Evolutionary conservation across 2,329 filamentous ascomycete genomes (phyloP), one percentile per base, ranked within the genome.

Genomic region (Aphanocladium album): DNA sequence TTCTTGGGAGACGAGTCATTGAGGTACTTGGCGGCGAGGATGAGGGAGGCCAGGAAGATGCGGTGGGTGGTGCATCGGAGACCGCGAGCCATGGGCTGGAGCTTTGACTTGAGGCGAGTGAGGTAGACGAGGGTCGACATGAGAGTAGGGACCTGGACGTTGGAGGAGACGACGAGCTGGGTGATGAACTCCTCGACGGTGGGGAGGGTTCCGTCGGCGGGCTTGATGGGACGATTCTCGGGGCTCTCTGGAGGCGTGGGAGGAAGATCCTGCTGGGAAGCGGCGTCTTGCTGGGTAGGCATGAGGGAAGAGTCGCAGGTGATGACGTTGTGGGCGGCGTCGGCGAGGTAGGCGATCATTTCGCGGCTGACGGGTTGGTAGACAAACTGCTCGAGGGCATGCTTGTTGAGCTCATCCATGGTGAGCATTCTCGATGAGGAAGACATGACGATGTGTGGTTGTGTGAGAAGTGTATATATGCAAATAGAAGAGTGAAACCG

Each of bases 1-100:
- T 99, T 99, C 87, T 98, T 98, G 64, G 95, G 95, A 14, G 92
- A 97, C 63, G 92, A 96, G 81, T 98, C 95, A 75, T 99, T 98
- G 68, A 98, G 84, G 76, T 97, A 97, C 87, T 99, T 99, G 68
- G 95, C 93, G 1, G 95, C 87, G 50, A 89, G 81, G 71, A 95
- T 95, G 66, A 93, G 86, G 17, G 90, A 81, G 46, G 91, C 93
- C 53, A 99, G 84, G 79, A 99, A 98, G 82, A 99, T 98, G 69
- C 95, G 89, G 80, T 99, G 95, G 51, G 93, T 91, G 25, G 95
- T 98, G 82, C 95, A 98, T 69, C 90, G 88, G 78, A 98, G 91
- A 65, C 95, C 95, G 79, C 96, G 96, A 68, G 95, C 93, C 72
- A 96, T 92, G 62, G 93, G 90, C 67, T 96, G 93, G 30, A 99